These are phyloP conservation scores for Trichophyton verrucosum DNA, from an alignment of 2,329 filamentous ascomycete species.

Conservation along the genomic window DNA sequence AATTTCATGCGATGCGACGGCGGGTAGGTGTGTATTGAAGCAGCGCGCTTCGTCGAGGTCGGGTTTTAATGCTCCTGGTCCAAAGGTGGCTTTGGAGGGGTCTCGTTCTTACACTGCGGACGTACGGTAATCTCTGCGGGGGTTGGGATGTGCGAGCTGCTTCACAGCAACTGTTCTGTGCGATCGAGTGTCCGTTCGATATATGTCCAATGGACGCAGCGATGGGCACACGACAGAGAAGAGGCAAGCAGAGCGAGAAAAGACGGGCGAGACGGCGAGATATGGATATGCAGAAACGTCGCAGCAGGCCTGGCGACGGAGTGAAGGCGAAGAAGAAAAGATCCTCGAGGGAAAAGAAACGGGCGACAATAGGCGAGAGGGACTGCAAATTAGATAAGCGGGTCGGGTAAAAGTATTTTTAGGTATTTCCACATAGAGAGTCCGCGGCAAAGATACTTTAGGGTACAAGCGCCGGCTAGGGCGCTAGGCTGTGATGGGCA, in stretches of 20 bases:
- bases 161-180: background rate
- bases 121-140: background rate
- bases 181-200: background rate
- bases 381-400: slow-evolving; percentile 1
- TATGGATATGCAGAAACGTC: background rate
- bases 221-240: background rate
- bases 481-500: background rate
- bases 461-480: background rate
- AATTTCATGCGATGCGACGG: background rate
- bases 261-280: background rate
- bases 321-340: background rate
- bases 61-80: background rate
- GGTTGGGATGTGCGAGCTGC: background rate
- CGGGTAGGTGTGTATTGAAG: background rate
- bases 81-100: background rate
- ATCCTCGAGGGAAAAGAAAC: background rate
- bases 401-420: background rate
- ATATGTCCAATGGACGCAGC: background rate
- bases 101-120: background rate
- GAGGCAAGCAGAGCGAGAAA: background rate
- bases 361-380: slow-evolving; percentile 3
- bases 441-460: background rate
- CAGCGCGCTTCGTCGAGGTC: background rate
- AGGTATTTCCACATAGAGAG: background rate
- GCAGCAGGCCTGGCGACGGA: background rate